These are phyloP conservation scores for Lachnellula occidentalis DNA, from an alignment of 2,329 filamentous ascomycete genomes.

Conservation along the genomic window DNA sequence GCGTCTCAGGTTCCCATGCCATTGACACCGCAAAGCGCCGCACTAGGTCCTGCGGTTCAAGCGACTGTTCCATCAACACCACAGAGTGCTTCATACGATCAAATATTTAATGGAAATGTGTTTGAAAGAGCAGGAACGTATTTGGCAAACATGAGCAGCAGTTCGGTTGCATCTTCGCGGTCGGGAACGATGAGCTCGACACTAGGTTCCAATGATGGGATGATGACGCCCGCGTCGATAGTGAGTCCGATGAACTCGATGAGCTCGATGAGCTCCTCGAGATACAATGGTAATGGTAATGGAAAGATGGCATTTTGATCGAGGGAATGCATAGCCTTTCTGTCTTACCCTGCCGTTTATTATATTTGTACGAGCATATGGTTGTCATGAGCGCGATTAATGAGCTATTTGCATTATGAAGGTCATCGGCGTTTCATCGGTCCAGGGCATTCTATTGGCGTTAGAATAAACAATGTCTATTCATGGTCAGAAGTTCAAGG, in stretches of 20 bases:
- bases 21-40: slow-evolving; percentile 84
- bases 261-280: slow-evolving; percentile 11
- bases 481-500: not conserved
- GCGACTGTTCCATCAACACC: slow-evolving; percentile 77
- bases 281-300: slow-evolving; percentile 27
- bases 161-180: slow-evolving; percentile 23
- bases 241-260: slow-evolving; percentile 25
- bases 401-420: slow-evolving; percentile 1
- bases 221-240: slow-evolving; percentile 24
- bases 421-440: not conserved
- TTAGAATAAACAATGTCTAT: not conserved
- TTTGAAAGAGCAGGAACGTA: slow-evolving; percentile 31
- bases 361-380: not conserved
- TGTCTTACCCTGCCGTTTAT: not conserved
- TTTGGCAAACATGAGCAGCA: slow-evolving; percentile 21
- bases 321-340: not conserved
- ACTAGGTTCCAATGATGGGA: slow-evolving; percentile 23
- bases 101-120: slow-evolving; percentile 28
- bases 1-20: slow-evolving; percentile 57
- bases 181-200: slow-evolving; percentile 30
- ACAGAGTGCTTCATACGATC: slow-evolving; percentile 26
- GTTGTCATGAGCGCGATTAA: not conserved
- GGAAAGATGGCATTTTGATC: slow-evolving; percentile 24
- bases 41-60: slow-evolving; percentile 82
- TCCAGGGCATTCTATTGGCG: not conserved